Evolutionary conservation across 441 rosid genomes (phyloP).

Genomic region (Arabidopsis lyrata): DNA sequence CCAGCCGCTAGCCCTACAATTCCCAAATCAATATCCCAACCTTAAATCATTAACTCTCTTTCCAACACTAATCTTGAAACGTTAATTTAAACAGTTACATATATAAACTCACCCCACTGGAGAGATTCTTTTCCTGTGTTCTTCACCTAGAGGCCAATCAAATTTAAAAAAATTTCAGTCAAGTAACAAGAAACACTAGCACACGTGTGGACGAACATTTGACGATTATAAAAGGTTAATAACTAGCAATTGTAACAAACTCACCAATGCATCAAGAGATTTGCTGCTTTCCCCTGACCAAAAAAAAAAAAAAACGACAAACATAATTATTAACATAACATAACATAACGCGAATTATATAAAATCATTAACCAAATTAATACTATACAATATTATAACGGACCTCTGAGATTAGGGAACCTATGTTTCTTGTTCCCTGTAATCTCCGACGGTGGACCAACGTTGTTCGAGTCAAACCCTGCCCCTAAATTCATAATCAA

Average conservation of each 20-base stretch:
- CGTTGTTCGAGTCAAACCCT: conserved; percentile 57
- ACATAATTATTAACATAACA: background rate
- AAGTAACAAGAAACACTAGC: background rate
- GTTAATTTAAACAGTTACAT: background rate
- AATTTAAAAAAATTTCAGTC: background rate
- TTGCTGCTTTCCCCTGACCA: conserved; percentile 69
- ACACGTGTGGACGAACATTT: background rate
- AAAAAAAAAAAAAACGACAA: background rate
- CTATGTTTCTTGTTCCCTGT: conserved; percentile 56
- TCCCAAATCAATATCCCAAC: background rate
- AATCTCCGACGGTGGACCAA: conserved; percentile 49
- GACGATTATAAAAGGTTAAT: background rate
- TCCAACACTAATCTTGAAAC: background rate
- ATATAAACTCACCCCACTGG: conserved; percentile 80
- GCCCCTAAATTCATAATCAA: conserved; percentile 43
- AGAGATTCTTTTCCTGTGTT: conserved; percentile 88
- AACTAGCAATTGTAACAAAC: conserved; percentile 25
- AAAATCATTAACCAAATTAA: background rate
- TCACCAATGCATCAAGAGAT: conserved; percentile 89
- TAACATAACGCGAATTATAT: background rate
- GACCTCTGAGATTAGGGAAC: conserved; percentile 78
- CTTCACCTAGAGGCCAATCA: conserved; percentile 66
- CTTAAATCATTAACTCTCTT: background rate
- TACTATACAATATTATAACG: background rate
- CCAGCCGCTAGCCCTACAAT: conserved; percentile 88